Evolutionary conservation across 805 yeast genomes (phyloP).

Genomic region (Cyberlindnera xylosilytica): DNA sequence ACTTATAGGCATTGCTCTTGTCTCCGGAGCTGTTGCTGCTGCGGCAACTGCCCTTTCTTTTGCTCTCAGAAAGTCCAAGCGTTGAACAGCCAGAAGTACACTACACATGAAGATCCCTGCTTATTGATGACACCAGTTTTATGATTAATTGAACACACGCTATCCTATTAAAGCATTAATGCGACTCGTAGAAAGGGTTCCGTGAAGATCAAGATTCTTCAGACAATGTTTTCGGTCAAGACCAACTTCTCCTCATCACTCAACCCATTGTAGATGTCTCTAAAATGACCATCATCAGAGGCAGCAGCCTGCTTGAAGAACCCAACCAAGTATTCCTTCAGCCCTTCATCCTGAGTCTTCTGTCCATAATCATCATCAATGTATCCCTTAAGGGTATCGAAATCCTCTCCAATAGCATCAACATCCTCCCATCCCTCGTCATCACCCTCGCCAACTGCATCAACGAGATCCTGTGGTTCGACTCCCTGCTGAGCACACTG

Average conservation of each 20-base stretch:
- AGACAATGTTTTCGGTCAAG: constrained; percentile 48
- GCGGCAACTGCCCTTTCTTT: constrained; percentile 64
- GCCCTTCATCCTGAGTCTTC: constrained; percentile 7
- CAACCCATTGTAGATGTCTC: constrained; percentile 40
- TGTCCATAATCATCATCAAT: constrained; percentile 40
- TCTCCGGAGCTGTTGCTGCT: constrained; percentile 81
- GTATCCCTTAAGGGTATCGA: constrained; percentile 58
- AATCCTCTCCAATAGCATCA: constrained; percentile 63
- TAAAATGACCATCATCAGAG: constrained; percentile 49
- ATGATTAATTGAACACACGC: too few relatives aligned
- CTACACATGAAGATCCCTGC: too few relatives aligned
- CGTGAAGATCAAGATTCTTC: too few relatives aligned
- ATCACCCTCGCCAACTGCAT: constrained; percentile 61
- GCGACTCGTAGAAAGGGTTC: too few relatives aligned
- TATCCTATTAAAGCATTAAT: too few relatives aligned
- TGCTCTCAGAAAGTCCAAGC: constrained; percentile 31
- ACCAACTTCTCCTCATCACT: constrained; percentile 43
- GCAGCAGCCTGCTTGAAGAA: constrained; percentile 47
- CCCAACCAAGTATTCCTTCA: constrained; percentile 38
- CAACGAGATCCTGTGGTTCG: constrained; percentile 41
- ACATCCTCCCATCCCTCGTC: constrained; percentile 74
- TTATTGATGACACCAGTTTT: not conserved
- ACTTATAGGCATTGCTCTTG: constrained; percentile 80
- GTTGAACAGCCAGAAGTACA: too few relatives aligned
- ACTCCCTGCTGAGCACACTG: constrained; percentile 37